Evolutionary conservation across 805 yeast genomes (phyloP), one percentile per base, ranked within the genome.

Genomic region (Saccharomycopsis selenospora): DNA sequence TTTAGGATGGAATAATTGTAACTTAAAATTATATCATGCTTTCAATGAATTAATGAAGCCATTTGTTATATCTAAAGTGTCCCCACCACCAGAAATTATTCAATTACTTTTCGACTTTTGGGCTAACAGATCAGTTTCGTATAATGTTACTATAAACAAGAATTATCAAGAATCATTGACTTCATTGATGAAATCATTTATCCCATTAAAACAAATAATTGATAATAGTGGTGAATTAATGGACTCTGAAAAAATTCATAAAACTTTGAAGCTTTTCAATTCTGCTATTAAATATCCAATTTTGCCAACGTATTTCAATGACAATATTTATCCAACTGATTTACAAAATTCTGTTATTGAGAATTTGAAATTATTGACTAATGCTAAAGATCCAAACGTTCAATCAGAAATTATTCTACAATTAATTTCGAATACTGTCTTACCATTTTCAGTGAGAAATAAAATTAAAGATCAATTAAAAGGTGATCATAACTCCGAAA

Each of bases 251-350:
- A 57, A 63, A 46, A 67, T 79, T n/a, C 75, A 69, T 40, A 66
- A 62, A 20, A 68, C 84, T n/a, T 62, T 87, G 30, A 66, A 66
- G n/a, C 65, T 80, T 3, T 72, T 91, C 58, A 77, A 77, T 56
- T 70, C 79, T 13, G 78, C 88, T 49, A 77, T 85, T 1, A 67
- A 85, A 36, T 88, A 84, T 61, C 95, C 95, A 1, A 71, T 84
- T 10, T 67, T 87, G 30, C 84, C 88, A 6, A 77, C 70, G 26
- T 70, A 69, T 53, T 69, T 69, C 28, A 61, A 66, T 3, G 96
- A 88, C 59, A 66, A 69, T 36, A 58, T 63, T 17, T 75, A 73
- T 22, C 77, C 80, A 46, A 76, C 96, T 0, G 69, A 72, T 7
- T 65, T 91, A 40, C 98, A 90, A 59, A 53, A 58, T 1, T 66